These are phyloP conservation scores for Penicillium thymicola DNA, from an alignment of 2,329 filamentous ascomycete species.

Conservation along the genomic window DNA sequence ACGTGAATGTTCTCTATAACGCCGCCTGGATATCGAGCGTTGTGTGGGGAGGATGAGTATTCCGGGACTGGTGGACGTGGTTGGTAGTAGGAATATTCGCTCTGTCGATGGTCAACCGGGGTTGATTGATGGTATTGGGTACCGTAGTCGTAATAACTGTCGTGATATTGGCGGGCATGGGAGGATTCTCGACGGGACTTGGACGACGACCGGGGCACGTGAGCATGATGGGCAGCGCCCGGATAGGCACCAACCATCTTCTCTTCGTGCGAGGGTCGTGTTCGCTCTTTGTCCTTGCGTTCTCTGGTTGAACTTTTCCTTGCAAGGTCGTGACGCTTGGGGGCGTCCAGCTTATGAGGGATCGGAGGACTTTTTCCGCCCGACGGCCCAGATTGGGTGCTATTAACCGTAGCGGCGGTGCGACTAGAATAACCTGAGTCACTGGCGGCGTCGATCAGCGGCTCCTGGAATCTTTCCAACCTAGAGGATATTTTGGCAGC, in stretches of 20 bases:
- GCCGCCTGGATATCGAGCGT: slow-evolving; percentile 28
- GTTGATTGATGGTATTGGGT: slow-evolving; percentile 33
- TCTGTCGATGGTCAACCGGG: slow-evolving; percentile 31
- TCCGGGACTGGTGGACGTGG: slow-evolving; percentile 30
- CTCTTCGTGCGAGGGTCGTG: slow-evolving; percentile 31
- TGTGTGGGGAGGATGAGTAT: slow-evolving; percentile 31
- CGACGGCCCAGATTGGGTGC: slow-evolving; percentile 50
- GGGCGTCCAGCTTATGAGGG: slow-evolving; percentile 39
- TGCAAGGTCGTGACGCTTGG: slow-evolving; percentile 29
- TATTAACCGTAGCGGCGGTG: slow-evolving; percentile 53
- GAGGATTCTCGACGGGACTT: slow-evolving; percentile 34
- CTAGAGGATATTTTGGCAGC: slow-evolving; percentile 47
- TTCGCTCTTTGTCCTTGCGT: slow-evolving; percentile 30
- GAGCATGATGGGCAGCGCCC: slow-evolving; percentile 28
- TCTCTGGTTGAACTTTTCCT: slow-evolving; percentile 32
- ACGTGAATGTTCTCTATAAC: slow-evolving; percentile 33
- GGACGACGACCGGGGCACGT: slow-evolving; percentile 33
- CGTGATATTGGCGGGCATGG: slow-evolving; percentile 30
- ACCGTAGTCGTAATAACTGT: slow-evolving; percentile 37
- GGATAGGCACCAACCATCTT: slow-evolving; percentile 36
- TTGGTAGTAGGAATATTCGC: slow-evolving; percentile 32
- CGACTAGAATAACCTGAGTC: slow-evolving; percentile 63
- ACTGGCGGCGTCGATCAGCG: slow-evolving; percentile 50
- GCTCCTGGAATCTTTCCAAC: slow-evolving; percentile 37
- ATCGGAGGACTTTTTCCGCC: slow-evolving; percentile 37